Evolutionary conservation across 805 yeast genomes (phyloP).

Genomic region (Ogataea pini): DNA sequence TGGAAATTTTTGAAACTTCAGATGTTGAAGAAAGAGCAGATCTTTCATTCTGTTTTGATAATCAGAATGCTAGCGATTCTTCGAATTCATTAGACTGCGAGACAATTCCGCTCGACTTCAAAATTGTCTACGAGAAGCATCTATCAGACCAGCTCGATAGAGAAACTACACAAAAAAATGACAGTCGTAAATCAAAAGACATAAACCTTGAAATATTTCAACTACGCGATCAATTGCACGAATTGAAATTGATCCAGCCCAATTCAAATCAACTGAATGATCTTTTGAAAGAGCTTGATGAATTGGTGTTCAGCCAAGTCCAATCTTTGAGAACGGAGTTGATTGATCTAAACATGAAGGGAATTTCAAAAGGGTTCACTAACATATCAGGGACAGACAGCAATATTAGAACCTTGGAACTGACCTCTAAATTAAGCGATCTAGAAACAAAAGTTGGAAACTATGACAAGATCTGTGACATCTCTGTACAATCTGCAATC

Average conservation of each 20-base stretch:
- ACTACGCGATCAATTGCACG: background rate
- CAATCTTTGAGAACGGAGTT: background rate
- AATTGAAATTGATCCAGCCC: background rate
- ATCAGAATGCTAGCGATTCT: background rate
- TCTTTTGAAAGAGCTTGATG: background rate
- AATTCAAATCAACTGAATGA: background rate
- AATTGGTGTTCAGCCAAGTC: background rate
- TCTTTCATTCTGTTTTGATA: background rate
- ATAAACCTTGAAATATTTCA: no score
- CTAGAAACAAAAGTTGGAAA: slow-evolving; percentile 20
- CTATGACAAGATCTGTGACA: background rate
- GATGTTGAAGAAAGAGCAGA: slow-evolving; percentile 8
- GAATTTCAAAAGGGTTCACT: background rate
- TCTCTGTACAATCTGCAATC: slow-evolving; percentile 26
- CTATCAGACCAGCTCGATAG: background rate
- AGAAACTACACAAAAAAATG: background rate
- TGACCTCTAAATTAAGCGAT: slow-evolving; percentile 16
- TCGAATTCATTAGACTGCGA: background rate
- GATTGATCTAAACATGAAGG: background rate
- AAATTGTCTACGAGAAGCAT: slow-evolving; percentile 7
- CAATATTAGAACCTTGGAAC: background rate
- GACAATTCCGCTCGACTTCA: slow-evolving; percentile 1
- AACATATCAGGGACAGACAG: background rate
- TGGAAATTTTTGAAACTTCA: slow-evolving; percentile 25
- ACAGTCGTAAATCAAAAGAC: background rate